phyloP scores from a whole-genome alignment of 164 flowering plant species.

The Umbilicus rupestris region DNA sequence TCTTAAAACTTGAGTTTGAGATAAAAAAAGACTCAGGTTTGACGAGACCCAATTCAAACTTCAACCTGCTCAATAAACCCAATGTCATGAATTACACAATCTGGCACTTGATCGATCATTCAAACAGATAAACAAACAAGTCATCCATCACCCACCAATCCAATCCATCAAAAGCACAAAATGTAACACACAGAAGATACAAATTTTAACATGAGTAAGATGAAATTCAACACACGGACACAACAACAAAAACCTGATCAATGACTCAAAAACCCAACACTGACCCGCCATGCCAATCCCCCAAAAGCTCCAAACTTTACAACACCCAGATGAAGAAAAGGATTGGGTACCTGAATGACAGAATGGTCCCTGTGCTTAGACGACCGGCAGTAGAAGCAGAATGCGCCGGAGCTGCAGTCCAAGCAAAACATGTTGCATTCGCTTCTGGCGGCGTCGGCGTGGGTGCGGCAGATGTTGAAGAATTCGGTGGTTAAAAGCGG shows the following conservation, averaged over 20 bases:
- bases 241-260: background rate
- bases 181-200: background rate
- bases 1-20: background rate
- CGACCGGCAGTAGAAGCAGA: slow-evolving; percentile 79
- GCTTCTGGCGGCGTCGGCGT: slow-evolving; percentile 61
- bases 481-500: slow-evolving; percentile 49
- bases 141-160: background rate
- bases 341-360: slow-evolving; percentile 58
- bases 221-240: background rate
- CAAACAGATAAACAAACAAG: background rate
- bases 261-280: background rate
- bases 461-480: slow-evolving; percentile 60
- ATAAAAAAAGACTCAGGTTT: background rate
- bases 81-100: background rate
- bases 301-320: background rate
- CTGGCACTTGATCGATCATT: background rate
- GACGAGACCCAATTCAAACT: background rate
- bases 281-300: background rate
- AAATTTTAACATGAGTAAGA: background rate
- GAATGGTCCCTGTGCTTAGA: slow-evolving; percentile 70
- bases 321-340: background rate
- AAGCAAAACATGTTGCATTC: slow-evolving; percentile 90
- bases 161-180: slow-evolving; percentile 1
- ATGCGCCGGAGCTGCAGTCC: slow-evolving; percentile 59
- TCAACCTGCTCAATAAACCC: slow-evolving; percentile 2